phyloP scores from a whole-genome alignment of 1,139 yeast genomes.

The Nakaseomyces delphensis region DNA sequence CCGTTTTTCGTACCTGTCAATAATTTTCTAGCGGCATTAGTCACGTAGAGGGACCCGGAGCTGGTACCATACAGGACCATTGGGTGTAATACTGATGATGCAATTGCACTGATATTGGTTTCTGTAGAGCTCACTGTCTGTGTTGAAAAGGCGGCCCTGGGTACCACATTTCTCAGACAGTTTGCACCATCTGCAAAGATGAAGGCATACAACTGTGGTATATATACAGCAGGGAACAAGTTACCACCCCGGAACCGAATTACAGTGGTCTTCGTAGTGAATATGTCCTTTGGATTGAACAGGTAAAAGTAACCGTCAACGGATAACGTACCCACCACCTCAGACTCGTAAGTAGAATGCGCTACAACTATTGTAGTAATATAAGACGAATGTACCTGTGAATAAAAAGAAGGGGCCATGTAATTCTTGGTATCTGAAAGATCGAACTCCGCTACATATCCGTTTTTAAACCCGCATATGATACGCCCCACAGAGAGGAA shows the following conservation, averaged over 20 bases:
- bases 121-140: conserved; percentile 35
- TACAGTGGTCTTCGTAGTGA: conserved; percentile 32
- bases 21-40: conserved; percentile 37
- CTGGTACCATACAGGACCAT: conserved; percentile 51
- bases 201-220: conserved; percentile 35
- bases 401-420: conserved; percentile 35
- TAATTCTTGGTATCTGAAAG: conserved; percentile 26
- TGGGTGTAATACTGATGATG: conserved; percentile 48
- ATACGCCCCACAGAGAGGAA: conserved; percentile 44
- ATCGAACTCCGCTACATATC: conserved; percentile 57
- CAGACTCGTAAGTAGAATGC: conserved; percentile 34
- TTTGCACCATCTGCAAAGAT: conserved; percentile 37
- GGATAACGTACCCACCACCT: conserved; percentile 40
- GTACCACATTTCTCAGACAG: conserved; percentile 33
- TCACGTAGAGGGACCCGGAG: conserved; percentile 46
- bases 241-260: conserved; percentile 33
- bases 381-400: conserved; percentile 46
- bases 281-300: conserved; percentile 39
- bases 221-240: conserved; percentile 32
- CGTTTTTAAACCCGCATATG: conserved; percentile 57
- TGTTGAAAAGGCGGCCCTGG: conserved; percentile 33
- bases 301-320: conserved; percentile 39
- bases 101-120: conserved; percentile 35
- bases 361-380: conserved; percentile 41
- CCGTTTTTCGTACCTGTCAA: conserved; percentile 36